These are phyloP conservation scores for Nigrograna mackinnonii DNA, from an alignment of 2,329 filamentous ascomycete species.

Conservation along the genomic window DNA sequence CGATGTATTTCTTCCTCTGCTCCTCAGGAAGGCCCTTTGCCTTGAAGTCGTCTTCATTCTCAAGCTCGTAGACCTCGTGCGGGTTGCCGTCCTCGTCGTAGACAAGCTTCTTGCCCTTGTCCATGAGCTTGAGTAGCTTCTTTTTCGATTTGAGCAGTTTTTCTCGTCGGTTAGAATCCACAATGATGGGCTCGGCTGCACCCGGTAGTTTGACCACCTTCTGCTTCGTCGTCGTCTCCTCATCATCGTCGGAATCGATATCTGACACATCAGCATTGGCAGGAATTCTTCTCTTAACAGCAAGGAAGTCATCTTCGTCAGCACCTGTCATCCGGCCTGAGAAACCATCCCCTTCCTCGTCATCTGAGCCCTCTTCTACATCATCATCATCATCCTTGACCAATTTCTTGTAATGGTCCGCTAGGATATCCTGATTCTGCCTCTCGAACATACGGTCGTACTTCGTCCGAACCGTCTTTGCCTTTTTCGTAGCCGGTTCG, in stretches of 20 bases:
- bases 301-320: slow-evolving; percentile 80
- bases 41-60: slow-evolving; percentile 80
- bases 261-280: slow-evolving; percentile 62
- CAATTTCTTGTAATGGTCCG: slow-evolving; percentile 90
- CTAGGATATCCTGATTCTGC: slow-evolving; percentile 92
- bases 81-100: slow-evolving; percentile 92
- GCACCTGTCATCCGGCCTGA: slow-evolving; percentile 43
- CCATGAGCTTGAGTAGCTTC: slow-evolving; percentile 87
- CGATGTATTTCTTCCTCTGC: slow-evolving; percentile 78
- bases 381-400: slow-evolving; percentile 60
- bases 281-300: slow-evolving; percentile 84
- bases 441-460: slow-evolving; percentile 98
- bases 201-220: slow-evolving; percentile 67
- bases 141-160: slow-evolving; percentile 96
- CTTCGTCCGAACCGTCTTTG: slow-evolving; percentile 82
- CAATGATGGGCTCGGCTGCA: slow-evolving; percentile 70
- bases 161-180: slow-evolving; percentile 94
- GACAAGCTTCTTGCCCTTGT: slow-evolving; percentile 80
- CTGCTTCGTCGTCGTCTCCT: slow-evolving; percentile 51
- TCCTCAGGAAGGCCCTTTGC: slow-evolving; percentile 74
- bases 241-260: slow-evolving; percentile 48
- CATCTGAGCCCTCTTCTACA: slow-evolving; percentile 41
- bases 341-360: slow-evolving; percentile 35
- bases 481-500: slow-evolving; percentile 49
- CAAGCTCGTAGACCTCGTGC: slow-evolving; percentile 85